Evolutionary conservation across 2,329 filamentous ascomycete genomes (phyloP).

Genomic region (Bipolaris zeicola): DNA sequence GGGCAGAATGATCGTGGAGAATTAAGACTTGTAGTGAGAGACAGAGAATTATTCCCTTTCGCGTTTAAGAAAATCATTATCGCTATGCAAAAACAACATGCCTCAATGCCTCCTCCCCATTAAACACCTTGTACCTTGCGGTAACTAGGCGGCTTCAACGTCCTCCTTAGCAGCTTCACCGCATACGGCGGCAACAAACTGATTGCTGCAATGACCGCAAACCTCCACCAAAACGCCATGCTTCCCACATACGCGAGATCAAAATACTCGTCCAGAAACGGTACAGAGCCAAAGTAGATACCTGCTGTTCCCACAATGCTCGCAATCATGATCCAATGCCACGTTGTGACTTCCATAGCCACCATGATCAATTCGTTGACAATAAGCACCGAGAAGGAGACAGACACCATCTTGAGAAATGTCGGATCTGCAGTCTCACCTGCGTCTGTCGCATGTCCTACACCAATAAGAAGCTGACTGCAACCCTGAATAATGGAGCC

Average conservation of each 20-base stretch:
- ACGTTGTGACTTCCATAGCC: slow-evolving; percentile 92
- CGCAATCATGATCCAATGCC: slow-evolving; percentile 91
- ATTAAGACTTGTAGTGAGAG: neutral
- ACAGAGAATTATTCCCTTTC: neutral
- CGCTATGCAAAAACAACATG: neutral
- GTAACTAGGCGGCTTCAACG: slow-evolving; percentile 90
- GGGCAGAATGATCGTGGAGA: neutral
- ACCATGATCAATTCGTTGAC: slow-evolving; percentile 98
- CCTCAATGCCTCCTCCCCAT: slow-evolving; percentile 53
- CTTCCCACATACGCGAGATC: slow-evolving; percentile 80
- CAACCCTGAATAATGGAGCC: slow-evolving; percentile 95
- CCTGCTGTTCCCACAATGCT: slow-evolving; percentile 81
- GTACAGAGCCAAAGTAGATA: slow-evolving; percentile 80
- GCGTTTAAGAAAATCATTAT: no score
- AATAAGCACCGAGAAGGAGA: slow-evolving; percentile 89
- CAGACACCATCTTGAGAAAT: slow-evolving; percentile 73
- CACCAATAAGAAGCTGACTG: slow-evolving; percentile 82
- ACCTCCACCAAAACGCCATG: slow-evolving; percentile 85
- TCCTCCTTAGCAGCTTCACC: slow-evolving; percentile 81
- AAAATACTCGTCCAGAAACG: slow-evolving; percentile 88
- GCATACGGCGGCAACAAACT: slow-evolving; percentile 86
- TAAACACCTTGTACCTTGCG: slow-evolving; percentile 82
- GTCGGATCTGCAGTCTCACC: slow-evolving; percentile 13
- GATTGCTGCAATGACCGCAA: slow-evolving; percentile 77
- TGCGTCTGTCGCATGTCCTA: slow-evolving; percentile 43